Base-by-base conservation (phyloP, 345 rosid species). In the Carallia pectinifolia region DNA sequence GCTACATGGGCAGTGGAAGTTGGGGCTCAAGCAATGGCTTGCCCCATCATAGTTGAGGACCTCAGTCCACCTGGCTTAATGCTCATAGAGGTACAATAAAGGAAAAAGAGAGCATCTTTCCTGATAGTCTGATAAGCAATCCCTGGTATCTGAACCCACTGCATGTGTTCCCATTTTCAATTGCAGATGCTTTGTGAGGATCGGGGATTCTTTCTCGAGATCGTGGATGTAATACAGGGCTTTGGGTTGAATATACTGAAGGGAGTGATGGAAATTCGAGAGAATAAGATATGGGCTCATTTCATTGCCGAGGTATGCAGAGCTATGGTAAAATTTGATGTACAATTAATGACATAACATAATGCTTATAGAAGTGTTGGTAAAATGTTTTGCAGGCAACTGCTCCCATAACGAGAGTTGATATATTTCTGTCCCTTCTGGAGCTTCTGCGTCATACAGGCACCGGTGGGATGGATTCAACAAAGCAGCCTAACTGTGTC, bases 1-100 rank as follows among this genome's bases (percentile, higher is more conserved):
- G 85, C 81, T 66, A 83, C 90, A 55, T 95, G 99, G 99, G 97
- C 97, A 33, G 74, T 80, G 62, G 98, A 95, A 88, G 85, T 95
- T 9, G 92, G 88, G 30, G 88, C 83, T 40, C 86, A 85, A 65
- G 72, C 82, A 44, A 76, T 83, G 79, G 83, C 74, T 44, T 90
- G 97, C 73, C 99, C 99, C 15, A 82, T 95, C 67, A 78, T 89
- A 40, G 96, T 95, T 27, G 91, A 95, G 84, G 98, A 95, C 31
- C 78, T 95, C 65, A 82, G 70, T 52, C 68, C 78, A 7, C 85
- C 90, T 4, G 97, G 94, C 55, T 86, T 87, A 74, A 92, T 95
- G 93, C 92, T 86, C 74, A 86, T 95, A 65, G 96, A 95, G 96
- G 96, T 90, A 75, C 1, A 61, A 6, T 48, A 74, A 16, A 34